Conservation (phyloP, 495 filamentous ascomycete species). For the Immersiella caudata region DNA sequence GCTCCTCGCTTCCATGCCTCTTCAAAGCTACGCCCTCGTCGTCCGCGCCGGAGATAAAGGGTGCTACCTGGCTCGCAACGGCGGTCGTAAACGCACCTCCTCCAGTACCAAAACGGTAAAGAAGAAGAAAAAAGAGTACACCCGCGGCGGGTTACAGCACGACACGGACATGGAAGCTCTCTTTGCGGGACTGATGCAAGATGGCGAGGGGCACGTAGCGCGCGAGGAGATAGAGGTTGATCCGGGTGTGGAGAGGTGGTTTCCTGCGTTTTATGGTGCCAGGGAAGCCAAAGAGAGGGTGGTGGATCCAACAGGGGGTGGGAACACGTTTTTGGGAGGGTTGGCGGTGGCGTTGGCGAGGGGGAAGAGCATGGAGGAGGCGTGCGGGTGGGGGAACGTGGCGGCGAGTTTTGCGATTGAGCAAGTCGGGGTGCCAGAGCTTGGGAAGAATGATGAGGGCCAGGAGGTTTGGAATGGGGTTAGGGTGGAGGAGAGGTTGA, state of each 20-base stretch:
- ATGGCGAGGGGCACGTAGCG: constrained; percentile 55
- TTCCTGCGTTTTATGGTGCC: constrained; percentile 57
- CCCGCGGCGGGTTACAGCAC: constrained; percentile 48
- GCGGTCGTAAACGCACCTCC: constrained; percentile 44
- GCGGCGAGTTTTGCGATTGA: constrained; percentile 94
- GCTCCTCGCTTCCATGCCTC: constrained; percentile 55
- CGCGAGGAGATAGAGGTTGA: constrained; percentile 61
- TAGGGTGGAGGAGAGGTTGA: constrained; percentile 56
- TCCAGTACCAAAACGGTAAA: constrained; percentile 2
- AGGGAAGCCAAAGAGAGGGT: constrained; percentile 64
- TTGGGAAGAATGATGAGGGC: constrained; percentile 55
- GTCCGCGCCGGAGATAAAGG: constrained; percentile 54
- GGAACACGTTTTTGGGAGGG: constrained; percentile 89
- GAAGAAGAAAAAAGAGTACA: constrained; percentile 45
- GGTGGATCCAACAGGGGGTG: constrained; percentile 92
- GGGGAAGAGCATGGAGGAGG: constrained; percentile 63
- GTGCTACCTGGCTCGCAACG: constrained; percentile 56
- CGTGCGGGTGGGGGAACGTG: constrained; percentile 77
- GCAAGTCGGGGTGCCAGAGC: constrained; percentile 79
- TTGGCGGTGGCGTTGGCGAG: constrained; percentile 74
- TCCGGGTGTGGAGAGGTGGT: constrained; percentile 58
- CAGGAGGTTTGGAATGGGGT: constrained; percentile 79
- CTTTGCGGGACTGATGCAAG: constrained; percentile 53
- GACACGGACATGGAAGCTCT: constrained; percentile 59
- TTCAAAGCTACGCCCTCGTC: constrained; percentile 58